Evolutionary conservation across 2,329 filamentous ascomycete genomes (phyloP), one percentile per base, ranked within the genome.

Genomic region (Aspergillus sp.): DNA sequence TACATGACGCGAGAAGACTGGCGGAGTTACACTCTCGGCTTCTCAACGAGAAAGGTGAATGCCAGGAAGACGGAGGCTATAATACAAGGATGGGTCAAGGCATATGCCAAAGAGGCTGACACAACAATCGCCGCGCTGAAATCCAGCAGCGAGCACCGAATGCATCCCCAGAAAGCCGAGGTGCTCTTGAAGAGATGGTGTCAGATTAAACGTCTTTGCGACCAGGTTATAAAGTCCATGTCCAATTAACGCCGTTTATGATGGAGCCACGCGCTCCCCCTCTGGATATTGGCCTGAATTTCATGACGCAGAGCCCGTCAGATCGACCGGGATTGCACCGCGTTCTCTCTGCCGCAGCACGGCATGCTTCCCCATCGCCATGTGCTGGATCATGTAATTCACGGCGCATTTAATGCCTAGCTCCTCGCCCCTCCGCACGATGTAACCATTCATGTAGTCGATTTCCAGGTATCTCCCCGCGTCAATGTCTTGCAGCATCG

Each of bases 371-470:
- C 77, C 82, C 51, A 82, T 77, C 30, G 95, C 78, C 61, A 86
- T 61, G 33, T 78, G 67, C 55, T 81, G 65, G 26, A 93, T 65
- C 67, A 83, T 72, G 47, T 79, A 78, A 52, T 93, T 91, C 40
- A 80, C 67, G 8, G 76, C 74, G 48, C 78, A 78, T 31, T 74
- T 66, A n/a, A 94, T 66, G 1, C 84, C 83, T 39, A 88, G 49
- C 52, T 83, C 74, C 46, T 74, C 70, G 0, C 82, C 91, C 25
- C 80, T 72, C 31, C 67, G 70, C 19, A 93, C 69, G 38, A 98
- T 81, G 62, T 89, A 98, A 1, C 88, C 89, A 54, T 93, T 95
- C 45, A 89, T 73, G 49, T 80, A 93, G 28, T 88, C 75, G 25
- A 95, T 74, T 48, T 94, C 86, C 0, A 84, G 86, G 36, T 68